These are phyloP conservation scores for Fusarium longipes DNA, from an alignment of 2,329 filamentous ascomycete species.

Conservation along the genomic window DNA sequence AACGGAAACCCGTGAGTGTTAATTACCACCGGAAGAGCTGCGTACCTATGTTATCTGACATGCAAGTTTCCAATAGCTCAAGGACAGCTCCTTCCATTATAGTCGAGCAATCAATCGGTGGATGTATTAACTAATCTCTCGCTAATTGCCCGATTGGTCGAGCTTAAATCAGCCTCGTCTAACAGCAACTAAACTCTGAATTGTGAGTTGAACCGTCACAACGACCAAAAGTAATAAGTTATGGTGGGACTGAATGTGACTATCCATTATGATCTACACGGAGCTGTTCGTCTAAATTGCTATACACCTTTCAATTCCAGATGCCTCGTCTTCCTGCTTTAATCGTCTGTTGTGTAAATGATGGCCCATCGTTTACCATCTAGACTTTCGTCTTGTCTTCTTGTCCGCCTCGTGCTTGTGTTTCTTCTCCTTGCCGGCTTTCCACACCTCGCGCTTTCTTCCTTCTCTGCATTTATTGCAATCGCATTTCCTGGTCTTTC, in stretches of 20 bases:
- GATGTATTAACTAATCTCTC: background rate
- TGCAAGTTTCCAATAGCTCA: too few species aligned
- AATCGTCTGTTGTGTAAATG: background rate
- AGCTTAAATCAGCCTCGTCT: slow-evolving; percentile 28
- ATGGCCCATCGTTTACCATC: background rate
- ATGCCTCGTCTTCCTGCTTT: too few species aligned
- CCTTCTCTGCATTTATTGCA: background rate
- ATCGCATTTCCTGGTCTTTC: background rate
- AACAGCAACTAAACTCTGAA: background rate
- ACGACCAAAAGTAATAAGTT: too few species aligned
- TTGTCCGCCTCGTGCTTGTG: background rate
- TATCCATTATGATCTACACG: background rate
- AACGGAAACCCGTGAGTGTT: too few species aligned
- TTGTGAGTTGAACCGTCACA: too few species aligned
- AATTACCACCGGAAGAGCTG: too few species aligned
- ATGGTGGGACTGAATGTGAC: too few species aligned
- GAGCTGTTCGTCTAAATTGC: too few species aligned
- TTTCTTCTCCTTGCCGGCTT: slow-evolving; percentile 2
- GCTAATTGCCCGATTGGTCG: slow-evolving; percentile 6
- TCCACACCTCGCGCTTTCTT: background rate
- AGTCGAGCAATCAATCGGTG: too few species aligned
- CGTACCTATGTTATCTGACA: too few species aligned
- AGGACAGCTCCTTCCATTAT: too few species aligned
- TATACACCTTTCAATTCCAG: too few species aligned
- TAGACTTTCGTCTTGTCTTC: slow-evolving; percentile 2